These are phyloP conservation scores for Hanseniaspora mollemarum DNA, from an alignment of 805 yeast species.

Conservation along the genomic window DNA sequence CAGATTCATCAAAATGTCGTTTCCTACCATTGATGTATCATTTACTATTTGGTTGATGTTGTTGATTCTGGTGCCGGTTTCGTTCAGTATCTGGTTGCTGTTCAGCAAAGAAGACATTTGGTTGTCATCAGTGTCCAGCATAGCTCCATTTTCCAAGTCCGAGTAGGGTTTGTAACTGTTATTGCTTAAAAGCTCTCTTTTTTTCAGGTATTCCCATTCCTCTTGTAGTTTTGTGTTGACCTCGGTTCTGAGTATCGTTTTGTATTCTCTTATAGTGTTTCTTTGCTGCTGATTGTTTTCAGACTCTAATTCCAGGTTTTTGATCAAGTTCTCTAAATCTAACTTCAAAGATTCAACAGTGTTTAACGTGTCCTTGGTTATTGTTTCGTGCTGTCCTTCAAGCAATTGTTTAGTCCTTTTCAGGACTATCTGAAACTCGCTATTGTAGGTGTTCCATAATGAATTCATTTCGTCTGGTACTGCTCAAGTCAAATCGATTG, in stretches of 20 bases:
- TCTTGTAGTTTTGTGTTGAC: constrained; percentile 46
- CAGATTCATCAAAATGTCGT: constrained; percentile 75
- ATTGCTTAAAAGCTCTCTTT: constrained; percentile 61
- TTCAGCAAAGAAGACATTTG: constrained; percentile 74
- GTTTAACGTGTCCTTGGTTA: constrained; percentile 23
- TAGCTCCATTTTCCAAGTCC: constrained; percentile 33
- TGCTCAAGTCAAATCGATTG: too few species aligned
- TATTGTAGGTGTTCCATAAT: constrained; percentile 29
- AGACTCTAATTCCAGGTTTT: constrained; percentile 79
- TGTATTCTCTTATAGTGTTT: constrained; percentile 63
- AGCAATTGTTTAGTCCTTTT: constrained; percentile 24
- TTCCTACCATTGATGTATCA: constrained; percentile 87
- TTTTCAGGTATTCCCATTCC: constrained; percentile 57
- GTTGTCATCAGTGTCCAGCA: constrained; percentile 18
- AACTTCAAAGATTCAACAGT: constrained; percentile 27
- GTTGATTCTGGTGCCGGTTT: constrained; percentile 68
- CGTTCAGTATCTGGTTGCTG: constrained; percentile 68
- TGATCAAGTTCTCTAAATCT: constrained; percentile 48
- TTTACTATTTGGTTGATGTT: constrained; percentile 84
- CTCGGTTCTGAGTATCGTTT: constrained; percentile 44
- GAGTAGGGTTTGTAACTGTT: constrained; percentile 24
- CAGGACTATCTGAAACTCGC: constrained; percentile 30
- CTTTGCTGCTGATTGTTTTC: constrained; percentile 47
- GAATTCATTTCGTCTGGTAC: constrained; percentile 21
- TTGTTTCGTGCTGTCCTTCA: constrained; percentile 19